Conservation (phyloP, 208 protist species). For the Vickermania ingenoplastis region DNA sequence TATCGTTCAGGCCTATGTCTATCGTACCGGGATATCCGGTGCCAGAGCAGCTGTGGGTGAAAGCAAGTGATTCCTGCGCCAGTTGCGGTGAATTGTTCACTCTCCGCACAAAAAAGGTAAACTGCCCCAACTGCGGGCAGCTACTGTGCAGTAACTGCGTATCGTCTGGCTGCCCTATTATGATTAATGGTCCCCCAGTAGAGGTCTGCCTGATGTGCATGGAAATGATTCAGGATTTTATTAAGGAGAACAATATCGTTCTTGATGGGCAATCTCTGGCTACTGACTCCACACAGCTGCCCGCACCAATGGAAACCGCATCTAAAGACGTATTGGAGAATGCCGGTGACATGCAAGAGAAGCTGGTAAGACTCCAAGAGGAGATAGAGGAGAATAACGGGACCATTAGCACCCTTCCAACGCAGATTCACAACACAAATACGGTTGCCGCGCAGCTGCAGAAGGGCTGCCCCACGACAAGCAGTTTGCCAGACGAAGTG, state of each 20-base stretch:
- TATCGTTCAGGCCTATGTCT: not conserved
- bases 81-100: slow-evolving; percentile 47
- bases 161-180: slow-evolving; percentile 25
- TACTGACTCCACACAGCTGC: too few relatives aligned
- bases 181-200: slow-evolving; percentile 9
- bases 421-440: too few relatives aligned
- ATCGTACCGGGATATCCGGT: slow-evolving; percentile 29
- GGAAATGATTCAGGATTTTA: slow-evolving; percentile 31
- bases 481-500: too few relatives aligned
- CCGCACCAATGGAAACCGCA: too few relatives aligned
- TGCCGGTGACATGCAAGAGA: too few relatives aligned
- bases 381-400: too few relatives aligned
- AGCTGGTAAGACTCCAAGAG: too few relatives aligned
- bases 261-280: too few relatives aligned
- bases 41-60: slow-evolving; percentile 19
- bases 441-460: too few relatives aligned
- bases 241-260: not conserved
- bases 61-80: slow-evolving; percentile 25
- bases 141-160: slow-evolving; percentile 61
- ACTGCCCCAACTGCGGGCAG: slow-evolving; percentile 54
- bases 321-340: too few relatives aligned
- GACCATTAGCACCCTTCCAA: too few relatives aligned
- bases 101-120: slow-evolving; percentile 33
- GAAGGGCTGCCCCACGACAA: too few relatives aligned
- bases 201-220: slow-evolving; percentile 58